These are phyloP conservation scores for Yarrowia sp. DNA, from an alignment of 805 yeast genomes.

Conservation along the genomic window DNA sequence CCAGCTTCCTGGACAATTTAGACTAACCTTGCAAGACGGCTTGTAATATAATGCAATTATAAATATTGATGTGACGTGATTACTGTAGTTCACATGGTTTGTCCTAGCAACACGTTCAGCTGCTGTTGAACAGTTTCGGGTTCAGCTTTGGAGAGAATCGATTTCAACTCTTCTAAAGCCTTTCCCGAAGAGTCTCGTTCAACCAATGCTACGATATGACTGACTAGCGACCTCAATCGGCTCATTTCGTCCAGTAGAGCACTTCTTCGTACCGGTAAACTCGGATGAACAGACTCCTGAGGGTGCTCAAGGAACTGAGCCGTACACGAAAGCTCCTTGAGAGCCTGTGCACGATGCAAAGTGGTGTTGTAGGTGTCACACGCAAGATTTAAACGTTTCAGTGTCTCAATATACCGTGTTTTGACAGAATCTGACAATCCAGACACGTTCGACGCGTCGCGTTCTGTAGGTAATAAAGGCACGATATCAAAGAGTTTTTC, in stretches of 20 bases:
- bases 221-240: slow-evolving; percentile 4
- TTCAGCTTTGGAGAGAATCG: slow-evolving; percentile 1
- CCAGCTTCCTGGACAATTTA: slow-evolving; percentile 71
- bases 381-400: slow-evolving; percentile 11
- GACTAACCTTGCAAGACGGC: slow-evolving; percentile 42
- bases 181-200: slow-evolving; percentile 19
- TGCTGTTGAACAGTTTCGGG: slow-evolving; percentile 13
- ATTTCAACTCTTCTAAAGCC: background rate
- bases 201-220: background rate
- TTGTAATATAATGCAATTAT: slow-evolving; percentile 24
- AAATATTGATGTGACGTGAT: slow-evolving; percentile 3
- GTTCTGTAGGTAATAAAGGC: slow-evolving; percentile 20
- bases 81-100: slow-evolving; percentile 1
- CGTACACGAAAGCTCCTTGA: slow-evolving; percentile 11
- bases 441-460: slow-evolving; percentile 25
- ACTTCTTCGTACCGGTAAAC: slow-evolving; percentile 18
- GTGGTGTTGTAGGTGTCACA: slow-evolving; percentile 8
- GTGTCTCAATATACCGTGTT: background rate
- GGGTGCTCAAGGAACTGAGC: slow-evolving; percentile 24
- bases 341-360: slow-evolving; percentile 19
- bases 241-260: slow-evolving; percentile 24
- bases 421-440: background rate
- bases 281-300: slow-evolving; percentile 5
- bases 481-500: slow-evolving; percentile 16
- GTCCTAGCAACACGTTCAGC: background rate